Conservation (phyloP, 2,329 filamentous ascomycete species). For the Neofusicoccum ribis region DNA sequence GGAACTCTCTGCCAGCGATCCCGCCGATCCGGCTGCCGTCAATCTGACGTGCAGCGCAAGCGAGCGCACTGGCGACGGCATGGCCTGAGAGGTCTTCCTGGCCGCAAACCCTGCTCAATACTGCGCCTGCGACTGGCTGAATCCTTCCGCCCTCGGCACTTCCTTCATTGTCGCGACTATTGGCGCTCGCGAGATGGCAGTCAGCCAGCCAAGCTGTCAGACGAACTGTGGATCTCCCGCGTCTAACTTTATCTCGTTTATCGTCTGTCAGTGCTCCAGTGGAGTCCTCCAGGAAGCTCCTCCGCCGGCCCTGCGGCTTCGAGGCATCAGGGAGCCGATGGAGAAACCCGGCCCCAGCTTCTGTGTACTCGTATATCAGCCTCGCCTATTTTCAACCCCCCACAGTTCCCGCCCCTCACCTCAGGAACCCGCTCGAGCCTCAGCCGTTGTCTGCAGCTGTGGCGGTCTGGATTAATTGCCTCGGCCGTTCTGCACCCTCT, state of each 20-base stretch:
- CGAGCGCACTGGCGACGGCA: constrained; percentile 10
- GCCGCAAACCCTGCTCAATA: not conserved
- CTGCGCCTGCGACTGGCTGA: not conserved
- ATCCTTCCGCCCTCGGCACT: not conserved
- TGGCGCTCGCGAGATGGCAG: not conserved
- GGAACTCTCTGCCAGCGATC: constrained; percentile 6
- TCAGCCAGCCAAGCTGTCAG: constrained; percentile 8
- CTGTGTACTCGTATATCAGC: not conserved
- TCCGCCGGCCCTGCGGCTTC: constrained; percentile 4
- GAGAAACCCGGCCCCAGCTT: not conserved
- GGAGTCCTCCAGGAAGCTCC: not conserved
- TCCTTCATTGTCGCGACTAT: not conserved
- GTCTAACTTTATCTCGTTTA: not conserved
- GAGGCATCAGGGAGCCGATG: not conserved
- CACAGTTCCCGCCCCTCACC: not conserved
- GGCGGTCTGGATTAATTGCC: not conserved
- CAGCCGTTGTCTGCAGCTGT: not conserved
- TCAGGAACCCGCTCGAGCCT: not conserved
- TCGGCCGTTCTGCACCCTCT: not conserved
- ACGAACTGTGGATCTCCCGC: constrained; percentile 11
- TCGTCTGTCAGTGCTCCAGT: not conserved
- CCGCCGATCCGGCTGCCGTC: constrained; percentile 12
- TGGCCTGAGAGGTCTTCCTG: not conserved
- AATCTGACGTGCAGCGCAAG: constrained; percentile 17
- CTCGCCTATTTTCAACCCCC: not conserved